A percentile compares a stretch with the other conserved stretches of the same genome.
Conservation (phyloP, 31 red algal species). For the Pterothamnion heteromorphum region DNA sequence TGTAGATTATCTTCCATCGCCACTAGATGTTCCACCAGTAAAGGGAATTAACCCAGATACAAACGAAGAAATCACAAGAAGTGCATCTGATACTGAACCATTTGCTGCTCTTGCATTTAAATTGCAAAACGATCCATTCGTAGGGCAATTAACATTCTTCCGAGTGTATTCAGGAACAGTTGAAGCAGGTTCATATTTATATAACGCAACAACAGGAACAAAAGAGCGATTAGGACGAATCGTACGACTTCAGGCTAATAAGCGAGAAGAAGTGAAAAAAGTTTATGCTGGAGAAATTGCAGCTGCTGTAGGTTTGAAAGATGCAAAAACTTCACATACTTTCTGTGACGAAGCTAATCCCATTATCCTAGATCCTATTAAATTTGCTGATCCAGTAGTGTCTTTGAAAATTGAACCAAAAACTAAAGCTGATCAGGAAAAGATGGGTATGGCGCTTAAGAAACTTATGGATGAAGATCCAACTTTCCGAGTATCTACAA, state of each 20-base stretch:
- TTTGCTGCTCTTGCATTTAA: conserved; percentile 99
- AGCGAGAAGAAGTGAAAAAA: conserved; percentile 92
- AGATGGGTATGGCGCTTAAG: conserved; percentile 82
- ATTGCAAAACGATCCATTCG: conserved; percentile 99
- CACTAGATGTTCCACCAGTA: conserved; percentile 84
- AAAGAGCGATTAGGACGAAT: conserved; percentile 95
- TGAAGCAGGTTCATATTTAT: conserved; percentile 68
- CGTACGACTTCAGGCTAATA: conserved; percentile 98
- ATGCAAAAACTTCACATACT: conserved; percentile 96
- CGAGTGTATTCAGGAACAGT: conserved; percentile 96
- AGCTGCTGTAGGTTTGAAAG: conserved; percentile 91
- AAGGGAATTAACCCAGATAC: conserved; percentile 71
- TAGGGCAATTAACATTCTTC: conserved; percentile 94
- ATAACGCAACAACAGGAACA: conserved; percentile 86
- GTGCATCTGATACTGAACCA: conserved; percentile 83
- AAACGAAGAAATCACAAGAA: conserved; percentile 67
- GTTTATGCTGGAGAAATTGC: conserved; percentile 97
- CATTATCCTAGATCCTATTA: conserved; percentile 98
- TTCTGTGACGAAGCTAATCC: conserved; percentile 72
- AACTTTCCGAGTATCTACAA: conserved; percentile 48
- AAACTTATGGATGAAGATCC: conserved; percentile 83
- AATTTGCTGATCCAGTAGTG: conserved; percentile 97
- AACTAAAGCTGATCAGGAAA: conserved; percentile 96
- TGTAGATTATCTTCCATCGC: conserved; percentile 91
- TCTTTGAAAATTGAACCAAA: conserved; percentile 95